Evolutionary conservation across 1,139 yeast species (phyloP).

Genomic region (Debaryomyces coudertii): DNA sequence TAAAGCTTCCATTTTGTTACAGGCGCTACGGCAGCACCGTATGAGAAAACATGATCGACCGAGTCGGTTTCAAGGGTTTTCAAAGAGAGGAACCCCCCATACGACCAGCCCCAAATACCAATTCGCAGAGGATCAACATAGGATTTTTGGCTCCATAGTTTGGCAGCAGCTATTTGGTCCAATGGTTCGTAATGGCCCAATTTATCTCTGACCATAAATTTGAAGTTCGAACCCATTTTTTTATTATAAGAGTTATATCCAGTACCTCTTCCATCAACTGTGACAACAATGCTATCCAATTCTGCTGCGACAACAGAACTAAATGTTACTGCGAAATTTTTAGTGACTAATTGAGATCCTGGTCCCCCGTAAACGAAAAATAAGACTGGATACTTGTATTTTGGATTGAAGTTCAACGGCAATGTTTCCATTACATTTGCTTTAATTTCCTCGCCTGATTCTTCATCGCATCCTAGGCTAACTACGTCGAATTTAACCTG

Average conservation of each 20-base stretch:
- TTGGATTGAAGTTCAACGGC: conserved; percentile 62
- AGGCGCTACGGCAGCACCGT: conserved; percentile 79
- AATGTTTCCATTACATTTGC: conserved; percentile 64
- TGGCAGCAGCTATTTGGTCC: conserved; percentile 74
- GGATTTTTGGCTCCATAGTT: conserved; percentile 52
- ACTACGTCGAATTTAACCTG: conserved; percentile 46
- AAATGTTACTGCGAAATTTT: conserved; percentile 57
- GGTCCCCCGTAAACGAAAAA: conserved; percentile 84
- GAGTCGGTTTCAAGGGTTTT: conserved; percentile 71
- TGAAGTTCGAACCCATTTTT: conserved; percentile 48
- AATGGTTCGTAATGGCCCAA: conserved; percentile 69
- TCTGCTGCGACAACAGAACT: conserved; percentile 70
- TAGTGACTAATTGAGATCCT: conserved; percentile 70
- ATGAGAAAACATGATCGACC: conserved; percentile 59
- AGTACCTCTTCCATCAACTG: conserved; percentile 84
- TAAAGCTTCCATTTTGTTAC: conserved; percentile 78
- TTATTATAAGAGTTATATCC: conserved; percentile 57
- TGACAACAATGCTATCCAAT: conserved; percentile 70
- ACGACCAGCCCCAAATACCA: conserved; percentile 86
- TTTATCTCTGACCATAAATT: conserved; percentile 65
- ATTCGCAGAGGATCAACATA: conserved; percentile 63
- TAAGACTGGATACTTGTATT: conserved; percentile 64
- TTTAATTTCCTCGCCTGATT: conserved; percentile 38
- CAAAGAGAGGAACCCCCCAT: conserved; percentile 77
- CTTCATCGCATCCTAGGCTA: conserved; percentile 50